These are phyloP conservation scores for Stylosanthes scabra DNA, from an alignment of 331 rosid species.

Conservation along the genomic window DNA sequence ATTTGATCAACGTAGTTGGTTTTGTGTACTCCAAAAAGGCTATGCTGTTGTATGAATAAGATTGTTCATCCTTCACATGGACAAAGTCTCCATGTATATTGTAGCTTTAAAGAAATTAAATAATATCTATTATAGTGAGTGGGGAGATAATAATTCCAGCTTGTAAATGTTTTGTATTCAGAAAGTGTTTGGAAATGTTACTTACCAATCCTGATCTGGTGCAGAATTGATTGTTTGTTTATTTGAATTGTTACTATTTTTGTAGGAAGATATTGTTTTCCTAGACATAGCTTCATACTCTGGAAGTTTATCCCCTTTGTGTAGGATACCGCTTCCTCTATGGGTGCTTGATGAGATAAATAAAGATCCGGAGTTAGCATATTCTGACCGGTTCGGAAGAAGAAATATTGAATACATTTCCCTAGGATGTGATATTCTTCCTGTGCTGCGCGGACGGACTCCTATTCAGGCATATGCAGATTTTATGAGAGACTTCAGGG, in stretches of 20 bases:
- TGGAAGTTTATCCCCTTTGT: conserved; percentile 52
- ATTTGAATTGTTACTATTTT: conserved; percentile 38
- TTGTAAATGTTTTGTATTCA: not conserved
- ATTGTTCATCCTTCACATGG: conserved; percentile 30
- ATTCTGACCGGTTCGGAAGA: conserved; percentile 84
- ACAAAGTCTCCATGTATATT: not conserved
- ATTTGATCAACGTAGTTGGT: conserved; percentile 15
- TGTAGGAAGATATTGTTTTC: conserved; percentile 40
- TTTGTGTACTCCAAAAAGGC: not conserved
- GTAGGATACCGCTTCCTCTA: conserved; percentile 89
- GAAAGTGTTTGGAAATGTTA: conserved; percentile 21
- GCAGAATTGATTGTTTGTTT: conserved; percentile 44
- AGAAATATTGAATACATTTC: conserved; percentile 81
- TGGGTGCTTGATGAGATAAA: conserved; percentile 88
- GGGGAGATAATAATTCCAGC: conserved; percentile 17
- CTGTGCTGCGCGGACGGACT: conserved; percentile 84
- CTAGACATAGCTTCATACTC: conserved; percentile 45
- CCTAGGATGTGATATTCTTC: conserved; percentile 90
- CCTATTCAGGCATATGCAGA: conserved; percentile 87
- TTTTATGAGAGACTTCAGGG: conserved; percentile 86
- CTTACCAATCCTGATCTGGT: conserved; percentile 22
- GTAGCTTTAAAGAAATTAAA: not conserved
- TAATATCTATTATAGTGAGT: conserved; percentile 10
- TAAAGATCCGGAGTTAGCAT: conserved; percentile 75
- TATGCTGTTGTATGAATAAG: conserved; percentile 1